These are phyloP conservation scores for Ascocoryne sarcoides DNA, from an alignment of 2,329 filamentous ascomycete genomes.

Conservation along the genomic window DNA sequence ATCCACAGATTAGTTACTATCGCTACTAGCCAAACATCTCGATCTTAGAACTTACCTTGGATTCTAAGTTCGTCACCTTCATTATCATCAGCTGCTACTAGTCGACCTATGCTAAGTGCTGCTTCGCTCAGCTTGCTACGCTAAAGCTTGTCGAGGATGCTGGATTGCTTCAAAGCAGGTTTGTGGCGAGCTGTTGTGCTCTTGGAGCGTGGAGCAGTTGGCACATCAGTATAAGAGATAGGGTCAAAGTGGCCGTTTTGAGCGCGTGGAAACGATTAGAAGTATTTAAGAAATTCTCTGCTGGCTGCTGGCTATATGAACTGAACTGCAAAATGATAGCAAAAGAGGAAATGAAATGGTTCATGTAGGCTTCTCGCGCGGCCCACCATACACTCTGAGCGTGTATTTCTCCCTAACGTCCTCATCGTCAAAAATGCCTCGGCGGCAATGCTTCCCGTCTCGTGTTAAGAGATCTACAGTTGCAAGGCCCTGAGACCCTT, in stretches of 20 bases:
- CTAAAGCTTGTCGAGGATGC: conserved; percentile 12
- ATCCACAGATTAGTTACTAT: conserved; percentile 9
- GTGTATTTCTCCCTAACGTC: too few relatives aligned
- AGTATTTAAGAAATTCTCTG: conserved; percentile 14
- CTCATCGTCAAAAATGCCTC: too few relatives aligned
- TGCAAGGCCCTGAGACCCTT: too few relatives aligned
- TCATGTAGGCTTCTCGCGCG: too few relatives aligned
- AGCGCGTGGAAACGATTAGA: conserved; percentile 12
- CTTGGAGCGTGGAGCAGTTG: conserved; percentile 16
- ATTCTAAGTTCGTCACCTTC: conserved; percentile 8
- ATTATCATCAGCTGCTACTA: conserved; percentile 10
- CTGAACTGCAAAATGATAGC: conserved; percentile 9
- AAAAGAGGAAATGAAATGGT: conserved; percentile 2
- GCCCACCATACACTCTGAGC: too few relatives aligned
- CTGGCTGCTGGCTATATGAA: conserved; percentile 10
- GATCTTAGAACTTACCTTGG: conserved; percentile 13
- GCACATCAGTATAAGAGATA: conserved; percentile 14
- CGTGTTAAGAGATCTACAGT: too few relatives aligned
- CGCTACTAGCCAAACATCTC: conserved; percentile 14
- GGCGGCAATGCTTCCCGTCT: too few relatives aligned
- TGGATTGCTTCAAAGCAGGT: conserved; percentile 10
- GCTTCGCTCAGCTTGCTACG: conserved; percentile 6
- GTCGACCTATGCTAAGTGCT: conserved; percentile 6
- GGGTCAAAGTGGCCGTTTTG: conserved; percentile 15
- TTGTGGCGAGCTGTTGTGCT: conserved; percentile 8